These are phyloP conservation scores for Kodamaea sp. DNA, from an alignment of 1,139 yeast species.

Conservation along the genomic window DNA sequence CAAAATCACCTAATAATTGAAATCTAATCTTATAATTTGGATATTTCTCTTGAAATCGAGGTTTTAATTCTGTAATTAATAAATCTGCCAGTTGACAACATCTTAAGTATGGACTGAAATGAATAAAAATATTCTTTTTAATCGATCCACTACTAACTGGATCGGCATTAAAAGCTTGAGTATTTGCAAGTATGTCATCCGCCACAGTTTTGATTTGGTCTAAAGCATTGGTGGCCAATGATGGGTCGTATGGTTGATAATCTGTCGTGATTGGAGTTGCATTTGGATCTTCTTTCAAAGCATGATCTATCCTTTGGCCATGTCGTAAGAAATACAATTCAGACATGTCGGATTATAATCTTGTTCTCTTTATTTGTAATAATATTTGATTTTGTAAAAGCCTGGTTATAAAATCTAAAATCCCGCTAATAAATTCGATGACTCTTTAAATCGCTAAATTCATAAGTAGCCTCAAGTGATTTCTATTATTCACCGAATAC, in stretches of 20 bases:
- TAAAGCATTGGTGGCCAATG: conserved; percentile 30
- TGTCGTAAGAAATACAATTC: conserved; percentile 47
- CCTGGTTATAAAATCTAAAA: background rate
- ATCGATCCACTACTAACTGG: conserved; percentile 10
- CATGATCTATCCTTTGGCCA: conserved; percentile 45
- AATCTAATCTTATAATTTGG: conserved; percentile 37
- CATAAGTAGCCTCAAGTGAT: no score
- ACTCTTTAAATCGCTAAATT: no score
- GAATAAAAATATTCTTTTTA: conserved; percentile 39
- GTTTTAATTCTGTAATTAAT: conserved; percentile 30
- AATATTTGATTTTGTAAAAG: background rate
- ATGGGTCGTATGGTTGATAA: conserved; percentile 40
- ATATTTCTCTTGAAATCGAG: conserved; percentile 19
- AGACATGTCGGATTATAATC: conserved; percentile 19
- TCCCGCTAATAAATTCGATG: background rate
- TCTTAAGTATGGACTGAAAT: conserved; percentile 44
- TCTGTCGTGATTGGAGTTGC: conserved; percentile 29
- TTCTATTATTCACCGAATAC: no score
- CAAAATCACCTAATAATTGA: conserved; percentile 46
- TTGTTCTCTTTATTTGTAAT: background rate
- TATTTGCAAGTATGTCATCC: conserved; percentile 24
- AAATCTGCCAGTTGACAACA: conserved; percentile 47
- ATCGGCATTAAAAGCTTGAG: conserved; percentile 24
- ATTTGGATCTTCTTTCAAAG: conserved; percentile 21
- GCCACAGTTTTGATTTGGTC: conserved; percentile 31